phyloP scores from a whole-genome alignment of 169 alveolate genomes.

The Cryptosporidium felis region DNA sequence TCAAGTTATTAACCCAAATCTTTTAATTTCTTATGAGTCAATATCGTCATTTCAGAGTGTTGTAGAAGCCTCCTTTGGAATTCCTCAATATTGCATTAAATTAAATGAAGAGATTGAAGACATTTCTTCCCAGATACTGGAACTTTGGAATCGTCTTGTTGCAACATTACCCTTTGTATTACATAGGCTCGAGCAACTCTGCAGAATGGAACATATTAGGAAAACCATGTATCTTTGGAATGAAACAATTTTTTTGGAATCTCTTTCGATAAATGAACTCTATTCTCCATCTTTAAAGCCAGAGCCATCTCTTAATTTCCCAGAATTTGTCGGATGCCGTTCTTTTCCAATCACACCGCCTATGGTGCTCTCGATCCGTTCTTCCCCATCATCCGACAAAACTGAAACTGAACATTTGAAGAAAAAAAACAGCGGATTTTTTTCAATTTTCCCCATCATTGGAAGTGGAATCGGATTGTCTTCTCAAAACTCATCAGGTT shows the following conservation, averaged over 20 bases:
- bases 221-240: slow-evolving; percentile 64
- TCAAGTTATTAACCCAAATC: slow-evolving; percentile 3
- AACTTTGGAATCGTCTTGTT: slow-evolving; percentile 41
- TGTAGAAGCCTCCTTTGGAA: slow-evolving; percentile 54
- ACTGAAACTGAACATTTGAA: background rate
- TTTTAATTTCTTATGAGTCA: background rate
- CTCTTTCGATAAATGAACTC: slow-evolving; percentile 23
- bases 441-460: slow-evolving; percentile 27
- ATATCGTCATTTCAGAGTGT: slow-evolving; percentile 26
- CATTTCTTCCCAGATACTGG: slow-evolving; percentile 27
- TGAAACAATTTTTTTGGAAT: slow-evolving; percentile 47
- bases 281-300: slow-evolving; percentile 43
- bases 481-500: slow-evolving; percentile 46
- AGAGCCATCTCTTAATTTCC: slow-evolving; percentile 39
- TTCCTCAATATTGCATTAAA: slow-evolving; percentile 33
- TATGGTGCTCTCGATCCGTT: background rate
- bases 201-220: slow-evolving; percentile 64
- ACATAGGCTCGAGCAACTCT: slow-evolving; percentile 20
- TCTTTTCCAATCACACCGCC: slow-evolving; percentile 69
- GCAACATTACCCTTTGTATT: slow-evolving; percentile 38
- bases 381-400: slow-evolving; percentile 2
- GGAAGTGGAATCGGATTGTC: background rate
- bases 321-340: slow-evolving; percentile 28
- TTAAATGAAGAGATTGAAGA: background rate
- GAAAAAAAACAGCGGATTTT: slow-evolving; percentile 12